phyloP scores from a whole-genome alignment of 225 moss, liverwort and hornwort species.

The Bryoerythrophyllum caledonicum region DNA sequence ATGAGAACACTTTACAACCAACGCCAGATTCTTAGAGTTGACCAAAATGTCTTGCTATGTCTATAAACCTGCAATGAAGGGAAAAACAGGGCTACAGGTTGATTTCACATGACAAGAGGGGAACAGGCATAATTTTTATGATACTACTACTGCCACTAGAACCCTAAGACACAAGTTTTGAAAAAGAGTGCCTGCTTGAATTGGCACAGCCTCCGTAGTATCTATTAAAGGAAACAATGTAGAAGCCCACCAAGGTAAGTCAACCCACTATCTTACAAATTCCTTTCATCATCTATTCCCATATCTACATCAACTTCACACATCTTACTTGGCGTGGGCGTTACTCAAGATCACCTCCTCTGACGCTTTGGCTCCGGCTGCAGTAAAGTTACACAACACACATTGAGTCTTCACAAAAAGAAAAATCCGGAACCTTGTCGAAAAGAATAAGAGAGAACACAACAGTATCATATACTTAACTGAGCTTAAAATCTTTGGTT shows the following conservation, averaged over 20 bases:
- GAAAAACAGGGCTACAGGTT: not conserved
- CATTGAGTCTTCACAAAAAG: too few relatives aligned
- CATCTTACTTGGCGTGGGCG: not conserved
- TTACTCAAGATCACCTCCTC: conserved; percentile 60
- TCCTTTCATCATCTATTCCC: conserved; percentile 9
- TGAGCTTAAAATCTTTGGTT: not conserved
- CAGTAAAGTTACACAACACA: conserved; percentile 2
- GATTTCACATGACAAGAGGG: conserved; percentile 24
- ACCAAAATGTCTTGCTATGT: conserved; percentile 4
- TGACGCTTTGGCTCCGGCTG: conserved; percentile 75
- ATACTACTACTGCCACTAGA: not conserved
- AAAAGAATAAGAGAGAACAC: not conserved
- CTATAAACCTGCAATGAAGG: not conserved
- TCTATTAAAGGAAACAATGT: conserved; percentile 16
- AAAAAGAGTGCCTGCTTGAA: conserved; percentile 16
- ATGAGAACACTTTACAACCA: not conserved
- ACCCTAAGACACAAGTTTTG: not conserved
- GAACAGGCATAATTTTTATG: not conserved
- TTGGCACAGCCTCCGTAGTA: conserved; percentile 21
- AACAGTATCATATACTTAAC: not conserved
- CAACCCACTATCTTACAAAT: conserved; percentile 54
- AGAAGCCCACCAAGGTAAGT: conserved; percentile 25
- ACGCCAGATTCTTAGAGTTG: conserved; percentile 15
- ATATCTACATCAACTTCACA: conserved; percentile 39
- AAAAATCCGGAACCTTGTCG: not conserved